Conservation (phyloP, 108 stramenopile genomes). For the Pseudonitzschia delicatissima region DNA sequence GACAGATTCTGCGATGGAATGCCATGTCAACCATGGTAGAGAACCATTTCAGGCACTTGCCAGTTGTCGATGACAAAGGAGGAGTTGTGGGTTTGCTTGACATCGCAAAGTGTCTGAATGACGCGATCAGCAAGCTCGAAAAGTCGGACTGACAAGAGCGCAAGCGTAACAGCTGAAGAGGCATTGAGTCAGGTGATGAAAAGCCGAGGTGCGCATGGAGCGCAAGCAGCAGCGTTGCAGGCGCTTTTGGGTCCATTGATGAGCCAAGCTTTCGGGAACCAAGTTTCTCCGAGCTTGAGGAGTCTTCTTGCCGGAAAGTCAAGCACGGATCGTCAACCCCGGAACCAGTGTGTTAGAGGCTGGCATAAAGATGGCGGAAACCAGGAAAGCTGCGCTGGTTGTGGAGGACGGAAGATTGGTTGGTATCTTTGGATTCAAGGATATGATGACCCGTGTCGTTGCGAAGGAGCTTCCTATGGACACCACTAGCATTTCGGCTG, state of each 20-base stretch:
- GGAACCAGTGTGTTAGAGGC: conserved; percentile 66
- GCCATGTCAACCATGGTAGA: conserved; percentile 93
- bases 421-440: conserved; percentile 94
- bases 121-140: conserved; percentile 88
- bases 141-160: conserved; percentile 42
- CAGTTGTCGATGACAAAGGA: conserved; percentile 78
- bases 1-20: conserved; percentile 81
- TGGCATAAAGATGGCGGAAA: conserved; percentile 75
- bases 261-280: conserved; percentile 59
- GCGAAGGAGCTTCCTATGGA: conserved; percentile 80
- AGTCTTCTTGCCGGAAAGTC: conserved; percentile 56
- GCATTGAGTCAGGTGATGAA: conserved; percentile 42
- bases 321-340: conserved; percentile 63
- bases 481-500: conserved; percentile 61
- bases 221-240: conserved; percentile 47
- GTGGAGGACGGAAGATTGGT: conserved; percentile 74
- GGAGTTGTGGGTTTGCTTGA: conserved; percentile 86
- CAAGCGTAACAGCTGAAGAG: conserved; percentile 46
- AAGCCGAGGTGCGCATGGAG: conserved; percentile 62
- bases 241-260: conserved; percentile 54
- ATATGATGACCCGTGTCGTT: conserved; percentile 90
- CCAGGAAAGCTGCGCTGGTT: conserved; percentile 81
- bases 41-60: conserved; percentile 90
- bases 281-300: conserved; percentile 38
- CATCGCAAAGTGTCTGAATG: conserved; percentile 93